Conservation (phyloP, 148 eudicot genomes). For the Spergularia marina region DNA sequence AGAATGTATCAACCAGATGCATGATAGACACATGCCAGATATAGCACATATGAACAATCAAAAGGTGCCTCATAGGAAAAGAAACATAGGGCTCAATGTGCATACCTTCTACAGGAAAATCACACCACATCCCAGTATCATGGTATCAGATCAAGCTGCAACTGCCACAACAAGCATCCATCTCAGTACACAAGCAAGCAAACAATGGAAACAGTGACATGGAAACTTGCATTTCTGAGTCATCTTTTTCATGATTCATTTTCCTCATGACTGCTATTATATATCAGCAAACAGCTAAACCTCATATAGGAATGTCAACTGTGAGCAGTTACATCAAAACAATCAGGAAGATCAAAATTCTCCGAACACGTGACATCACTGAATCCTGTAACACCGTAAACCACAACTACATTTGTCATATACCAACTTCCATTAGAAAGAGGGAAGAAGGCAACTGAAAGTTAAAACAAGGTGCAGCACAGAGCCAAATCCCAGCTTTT, state of each 20-base stretch:
- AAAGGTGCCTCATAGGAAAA: not conserved
- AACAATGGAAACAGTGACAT: not conserved
- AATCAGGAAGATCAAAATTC: not conserved
- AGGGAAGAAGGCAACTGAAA: not conserved
- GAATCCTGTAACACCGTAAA: not conserved
- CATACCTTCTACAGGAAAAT: slow-evolving; percentile 25
- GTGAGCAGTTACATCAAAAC: not conserved
- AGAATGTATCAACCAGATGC: not conserved
- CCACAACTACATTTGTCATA: not conserved
- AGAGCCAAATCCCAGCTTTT: not conserved
- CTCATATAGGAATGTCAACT: not conserved
- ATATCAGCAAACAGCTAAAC: not conserved
- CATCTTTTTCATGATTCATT: not conserved
- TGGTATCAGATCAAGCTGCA: slow-evolving; percentile 27
- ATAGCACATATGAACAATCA: not conserved
- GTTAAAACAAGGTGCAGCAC: not conserved
- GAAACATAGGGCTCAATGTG: not conserved
- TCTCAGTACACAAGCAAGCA: slow-evolving; percentile 10
- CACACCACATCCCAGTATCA: slow-evolving; percentile 16
- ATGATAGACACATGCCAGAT: too few relatives aligned
- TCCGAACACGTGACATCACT: not conserved
- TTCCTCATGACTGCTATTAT: not conserved
- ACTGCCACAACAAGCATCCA: slow-evolving; percentile 25
- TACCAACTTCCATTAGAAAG: not conserved
- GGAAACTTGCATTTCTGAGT: not conserved